Conservation (phyloP, 441 rosid species). For the Euphorbia schlechtendalii region DNA sequence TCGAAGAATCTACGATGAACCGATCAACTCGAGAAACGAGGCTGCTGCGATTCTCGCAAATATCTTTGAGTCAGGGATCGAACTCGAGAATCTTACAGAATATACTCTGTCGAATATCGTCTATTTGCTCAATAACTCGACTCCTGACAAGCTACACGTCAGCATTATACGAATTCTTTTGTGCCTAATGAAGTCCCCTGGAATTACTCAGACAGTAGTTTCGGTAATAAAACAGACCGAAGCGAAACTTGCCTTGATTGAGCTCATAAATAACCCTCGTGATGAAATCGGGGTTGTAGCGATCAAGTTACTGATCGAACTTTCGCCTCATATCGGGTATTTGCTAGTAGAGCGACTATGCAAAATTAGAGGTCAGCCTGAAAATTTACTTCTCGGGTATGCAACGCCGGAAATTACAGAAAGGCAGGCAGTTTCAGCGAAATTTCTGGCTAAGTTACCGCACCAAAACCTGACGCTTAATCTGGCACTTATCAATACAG, state of each 20-base stretch:
- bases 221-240: constrained; percentile 63
- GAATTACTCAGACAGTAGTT: constrained; percentile 43
- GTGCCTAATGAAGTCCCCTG: constrained; percentile 55
- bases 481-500: constrained; percentile 48
- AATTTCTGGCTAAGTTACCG: constrained; percentile 41
- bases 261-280: constrained; percentile 64
- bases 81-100: constrained; percentile 53
- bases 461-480: constrained; percentile 73
- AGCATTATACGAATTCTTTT: constrained; percentile 61
- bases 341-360: constrained; percentile 64
- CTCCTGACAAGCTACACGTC: constrained; percentile 62
- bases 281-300: constrained; percentile 63
- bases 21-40: constrained; percentile 57
- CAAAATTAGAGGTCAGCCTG: constrained; percentile 75
- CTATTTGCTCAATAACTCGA: constrained; percentile 63
- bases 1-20: constrained; percentile 46
- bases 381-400: constrained; percentile 46
- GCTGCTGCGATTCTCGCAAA: constrained; percentile 76
- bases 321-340: constrained; percentile 64
- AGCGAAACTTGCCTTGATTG: constrained; percentile 60
- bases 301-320: constrained; percentile 53
- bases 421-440: constrained; percentile 69
- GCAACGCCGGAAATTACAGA: constrained; percentile 48
- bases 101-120: constrained; percentile 57
- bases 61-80: constrained; percentile 16